A percentile compares a stretch with the other conserved stretches of the same genome.
phyloP scores from a whole-genome alignment of 202 grass and related monocot species.

The Hordeum pubiflorum region DNA sequence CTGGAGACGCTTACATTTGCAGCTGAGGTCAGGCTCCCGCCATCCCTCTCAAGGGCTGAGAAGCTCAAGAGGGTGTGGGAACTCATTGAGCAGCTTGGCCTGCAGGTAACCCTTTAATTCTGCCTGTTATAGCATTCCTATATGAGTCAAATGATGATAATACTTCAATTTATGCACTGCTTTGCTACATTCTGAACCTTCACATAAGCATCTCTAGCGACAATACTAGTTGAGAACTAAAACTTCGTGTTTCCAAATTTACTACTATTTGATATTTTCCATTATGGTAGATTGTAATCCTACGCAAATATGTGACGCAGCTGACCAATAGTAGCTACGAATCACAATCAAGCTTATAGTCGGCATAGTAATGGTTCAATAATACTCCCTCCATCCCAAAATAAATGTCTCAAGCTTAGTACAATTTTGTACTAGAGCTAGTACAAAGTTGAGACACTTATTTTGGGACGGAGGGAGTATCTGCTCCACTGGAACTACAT shows the following conservation, averaged over 20 bases:
- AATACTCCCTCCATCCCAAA: too few species aligned
- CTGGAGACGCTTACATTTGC: slow-evolving; percentile 81
- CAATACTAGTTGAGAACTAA: neutral
- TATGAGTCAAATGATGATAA: neutral
- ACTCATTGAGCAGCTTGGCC: slow-evolving; percentile 77
- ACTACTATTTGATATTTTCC: neutral
- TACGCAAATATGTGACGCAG: neutral
- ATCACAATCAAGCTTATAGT: neutral
- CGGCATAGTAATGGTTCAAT: neutral
- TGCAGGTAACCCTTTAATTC: slow-evolving; percentile 27
- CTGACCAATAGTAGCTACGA: neutral
- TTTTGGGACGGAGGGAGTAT: too few species aligned
- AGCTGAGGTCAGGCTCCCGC: slow-evolving; percentile 54
- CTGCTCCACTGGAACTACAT: neutral
- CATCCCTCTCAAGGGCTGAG: slow-evolving; percentile 34
- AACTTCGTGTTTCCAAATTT: neutral
- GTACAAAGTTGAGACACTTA: too few species aligned
- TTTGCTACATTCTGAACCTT: neutral
- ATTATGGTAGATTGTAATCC: neutral
- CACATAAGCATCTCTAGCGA: neutral
- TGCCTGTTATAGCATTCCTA: neutral
- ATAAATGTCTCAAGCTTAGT: too few species aligned
- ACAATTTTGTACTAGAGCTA: too few species aligned
- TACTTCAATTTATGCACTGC: neutral
- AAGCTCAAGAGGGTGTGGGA: slow-evolving; percentile 67